Percentiles rank a stretch among this genome's conserved stretches.
Evolutionary conservation across 108 stramenopile genomes (phyloP).

Genomic region (Stephanodiscus minutulus): DNA sequence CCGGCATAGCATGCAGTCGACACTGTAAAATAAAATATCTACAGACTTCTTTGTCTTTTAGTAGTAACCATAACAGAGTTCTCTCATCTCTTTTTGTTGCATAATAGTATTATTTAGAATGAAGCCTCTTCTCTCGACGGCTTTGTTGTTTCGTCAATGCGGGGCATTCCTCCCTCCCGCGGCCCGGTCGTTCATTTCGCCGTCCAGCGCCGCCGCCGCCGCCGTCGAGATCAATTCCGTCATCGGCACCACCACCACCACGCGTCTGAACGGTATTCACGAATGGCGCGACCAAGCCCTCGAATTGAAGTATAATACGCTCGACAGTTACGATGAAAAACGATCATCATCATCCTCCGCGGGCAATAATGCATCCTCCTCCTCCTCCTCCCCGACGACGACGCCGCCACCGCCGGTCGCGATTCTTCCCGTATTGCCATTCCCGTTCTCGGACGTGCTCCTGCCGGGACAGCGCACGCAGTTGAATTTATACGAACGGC

Average conservation of each 20-base stretch:
- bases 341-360: too few relatives aligned
- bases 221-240: too few relatives aligned
- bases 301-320: constrained; percentile 28
- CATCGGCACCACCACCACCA: too few relatives aligned
- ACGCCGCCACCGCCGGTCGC: constrained; percentile 1
- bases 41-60: too few relatives aligned
- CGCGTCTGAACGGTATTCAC: constrained; percentile 12
- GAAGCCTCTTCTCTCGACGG: constrained; percentile 1
- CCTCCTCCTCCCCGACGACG: neutral
- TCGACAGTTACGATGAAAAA: constrained; percentile 25
- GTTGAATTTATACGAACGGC: constrained; percentile 75
- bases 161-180: constrained; percentile 11
- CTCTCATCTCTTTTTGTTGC: too few relatives aligned
- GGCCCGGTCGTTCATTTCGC: neutral
- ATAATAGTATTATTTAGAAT: too few relatives aligned
- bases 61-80: too few relatives aligned
- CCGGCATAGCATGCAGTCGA: too few relatives aligned
- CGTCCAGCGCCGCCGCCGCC: neutral
- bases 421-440: constrained; percentile 70
- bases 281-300: constrained; percentile 47
- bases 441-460: constrained; percentile 70
- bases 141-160: neutral
- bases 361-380: too few relatives aligned
- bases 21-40: too few relatives aligned
- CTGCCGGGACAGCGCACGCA: constrained; percentile 80